Evolutionary conservation across 495 filamentous ascomycete genomes (phyloP), one percentile per base, ranked within the genome.

Genomic region (Ramalina peruviana): DNA sequence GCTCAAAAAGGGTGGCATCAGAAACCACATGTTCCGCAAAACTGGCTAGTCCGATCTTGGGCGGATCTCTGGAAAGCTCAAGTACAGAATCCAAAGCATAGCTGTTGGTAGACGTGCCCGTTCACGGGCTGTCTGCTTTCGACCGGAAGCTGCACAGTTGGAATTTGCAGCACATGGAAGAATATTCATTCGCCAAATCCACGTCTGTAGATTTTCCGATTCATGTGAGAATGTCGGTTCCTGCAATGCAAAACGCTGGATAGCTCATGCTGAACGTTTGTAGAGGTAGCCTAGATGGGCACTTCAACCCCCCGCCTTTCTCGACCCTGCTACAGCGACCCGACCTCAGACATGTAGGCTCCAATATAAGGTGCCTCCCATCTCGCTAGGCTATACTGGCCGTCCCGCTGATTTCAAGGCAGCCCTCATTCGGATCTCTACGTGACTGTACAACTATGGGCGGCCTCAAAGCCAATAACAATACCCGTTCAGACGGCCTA

Each of bases 401-500:
- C 11, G 27, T 7, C 19, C n/a, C 17, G 30, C 51, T 58, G 16
- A 56, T 13, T 3, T 3, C 30, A 11, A 19, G 19, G 67, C 43
- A 81, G 76, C 56, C 67, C 75, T 11, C 63, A 79, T 60, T 95
- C 87, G 17, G 92, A 98, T 62, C 81, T 97, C 36, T 96, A 88
- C 57, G 82, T 93, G 17, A 95, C 88, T 3, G 83, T 80, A 15
- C 93, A 96, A 65, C 69, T 95, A 59, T 99, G 89, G 82, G 88
- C 93, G 11, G 88, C 94, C 56, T 94, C 87, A 16, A 97, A 99
- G 60, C 88, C 92, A 13, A 65, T 97, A 52, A 90, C 89, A 1
- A 85, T 96, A 1, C 85, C 88, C 0, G 71, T 94, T 11, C 89
- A 96, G 63, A 99, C 93, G 10, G 73, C 86, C 13, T 97, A 95